These are phyloP conservation scores for Ceratocystis colombiana DNA, from an alignment of 2,329 filamentous ascomycete genomes.

Conservation along the genomic window DNA sequence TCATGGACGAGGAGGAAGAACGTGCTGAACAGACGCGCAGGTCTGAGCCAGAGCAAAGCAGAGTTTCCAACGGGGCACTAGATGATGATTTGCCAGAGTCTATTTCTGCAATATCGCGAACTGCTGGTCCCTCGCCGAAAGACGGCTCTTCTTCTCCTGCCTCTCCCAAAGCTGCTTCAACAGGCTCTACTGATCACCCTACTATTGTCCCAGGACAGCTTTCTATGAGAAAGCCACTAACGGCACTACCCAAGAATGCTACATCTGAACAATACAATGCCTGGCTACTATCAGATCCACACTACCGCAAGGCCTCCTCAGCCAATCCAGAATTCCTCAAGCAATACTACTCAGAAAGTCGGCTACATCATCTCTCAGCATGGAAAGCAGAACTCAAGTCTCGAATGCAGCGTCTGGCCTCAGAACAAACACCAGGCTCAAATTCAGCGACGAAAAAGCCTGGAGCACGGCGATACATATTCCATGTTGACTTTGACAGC, in stretches of 20 bases:
- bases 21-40: neutral
- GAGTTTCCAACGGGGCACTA: neutral
- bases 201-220: neutral
- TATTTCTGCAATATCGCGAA: neutral
- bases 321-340: constrained; percentile 88
- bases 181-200: neutral
- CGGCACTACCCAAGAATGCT: constrained; percentile 47
- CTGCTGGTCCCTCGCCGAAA: neutral
- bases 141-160: neutral
- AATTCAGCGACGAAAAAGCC: constrained; percentile 43
- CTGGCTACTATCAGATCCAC: constrained; percentile 69
- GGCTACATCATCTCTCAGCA: constrained; percentile 85
- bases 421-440: constrained; percentile 48
- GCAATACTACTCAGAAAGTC: constrained; percentile 90
- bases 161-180: neutral
- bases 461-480: constrained; percentile 66
- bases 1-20: constrained; percentile 16
- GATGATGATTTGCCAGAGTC: neutral
- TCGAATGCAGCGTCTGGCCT: constrained; percentile 68
- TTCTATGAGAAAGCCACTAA: neutral
- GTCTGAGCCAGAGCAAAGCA: neutral
- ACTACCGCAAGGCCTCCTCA: constrained; percentile 76
- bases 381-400: constrained; percentile 96
- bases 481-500: constrained; percentile 96
- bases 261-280: constrained; percentile 93